A percentile compares a stretch with the other conserved stretches of the same genome.
These are phyloP conservation scores for Ceratonia siliqua DNA, from an alignment of 306 rosid species.

Conservation along the genomic window DNA sequence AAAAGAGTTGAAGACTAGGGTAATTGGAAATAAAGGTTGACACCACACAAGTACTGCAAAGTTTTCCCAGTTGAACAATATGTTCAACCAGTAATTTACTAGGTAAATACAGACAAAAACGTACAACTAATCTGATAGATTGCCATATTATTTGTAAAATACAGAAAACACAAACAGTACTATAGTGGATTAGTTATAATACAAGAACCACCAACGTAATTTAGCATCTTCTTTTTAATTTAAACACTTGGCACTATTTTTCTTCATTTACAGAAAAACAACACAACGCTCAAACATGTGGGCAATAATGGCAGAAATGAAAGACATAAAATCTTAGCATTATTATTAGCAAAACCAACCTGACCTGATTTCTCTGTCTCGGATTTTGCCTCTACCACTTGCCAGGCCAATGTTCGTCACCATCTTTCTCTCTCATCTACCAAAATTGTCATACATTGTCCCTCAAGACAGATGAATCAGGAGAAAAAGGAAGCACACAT, in stretches of 20 bases:
- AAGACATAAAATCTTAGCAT: slow-evolving; percentile 35
- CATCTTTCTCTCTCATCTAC: slow-evolving; percentile 17
- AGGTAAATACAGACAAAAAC: neutral
- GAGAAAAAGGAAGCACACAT: slow-evolving; percentile 37
- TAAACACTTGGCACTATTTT: slow-evolving; percentile 15
- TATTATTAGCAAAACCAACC: slow-evolving; percentile 49
- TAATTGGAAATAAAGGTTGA: neutral
- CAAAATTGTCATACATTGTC: slow-evolving; percentile 49
- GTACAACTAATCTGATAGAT: neutral
- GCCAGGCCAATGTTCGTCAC: slow-evolving; percentile 30
- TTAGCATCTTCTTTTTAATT: neutral
- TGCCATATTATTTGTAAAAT: neutral
- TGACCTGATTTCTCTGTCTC: slow-evolving; percentile 37
- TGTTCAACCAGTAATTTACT: neutral
- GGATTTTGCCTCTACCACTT: slow-evolving; percentile 23
- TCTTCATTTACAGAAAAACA: slow-evolving; percentile 32
- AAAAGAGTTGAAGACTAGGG: too few relatives aligned
- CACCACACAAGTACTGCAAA: neutral
- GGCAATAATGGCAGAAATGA: slow-evolving; percentile 27
- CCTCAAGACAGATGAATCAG: slow-evolving; percentile 40
- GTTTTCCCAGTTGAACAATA: neutral
- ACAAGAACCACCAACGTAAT: slow-evolving; percentile 23
- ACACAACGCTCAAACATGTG: slow-evolving; percentile 32
- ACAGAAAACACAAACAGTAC: slow-evolving; percentile 8
- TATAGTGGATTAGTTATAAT: slow-evolving; percentile 5